Percentiles rank a stretch among this genome's conserved stretches.
Evolutionary conservation across 2,329 filamentous ascomycete species (phyloP).

Genomic region (Diaporthe sp.): DNA sequence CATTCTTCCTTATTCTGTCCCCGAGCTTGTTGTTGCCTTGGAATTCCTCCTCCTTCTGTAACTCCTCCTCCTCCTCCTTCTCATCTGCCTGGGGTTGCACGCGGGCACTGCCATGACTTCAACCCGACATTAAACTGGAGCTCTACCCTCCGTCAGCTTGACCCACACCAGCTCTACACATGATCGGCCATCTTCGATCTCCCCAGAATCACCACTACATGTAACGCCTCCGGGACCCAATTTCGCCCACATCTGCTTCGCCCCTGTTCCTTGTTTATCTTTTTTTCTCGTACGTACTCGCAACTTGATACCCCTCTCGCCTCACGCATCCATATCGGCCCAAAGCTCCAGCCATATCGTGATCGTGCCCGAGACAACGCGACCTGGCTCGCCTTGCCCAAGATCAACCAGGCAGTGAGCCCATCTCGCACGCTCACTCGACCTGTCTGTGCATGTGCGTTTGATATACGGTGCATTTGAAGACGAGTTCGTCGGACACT

Average conservation of each 20-base stretch:
- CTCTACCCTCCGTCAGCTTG: constrained; percentile 20
- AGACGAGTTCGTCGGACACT: not conserved
- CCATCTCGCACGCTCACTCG: not conserved
- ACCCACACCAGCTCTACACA: constrained; percentile 30
- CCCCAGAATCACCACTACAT: constrained; percentile 18
- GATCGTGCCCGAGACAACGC: constrained; percentile 16
- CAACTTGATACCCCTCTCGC: constrained; percentile 11
- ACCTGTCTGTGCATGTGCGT: not conserved
- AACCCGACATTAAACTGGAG: constrained; percentile 3
- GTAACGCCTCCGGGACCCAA: constrained; percentile 12
- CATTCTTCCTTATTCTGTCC: not conserved
- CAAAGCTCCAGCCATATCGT: not conserved
- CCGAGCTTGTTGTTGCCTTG: not conserved
- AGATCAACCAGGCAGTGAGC: not conserved
- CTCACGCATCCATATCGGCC: not conserved
- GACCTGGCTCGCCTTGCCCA: constrained; percentile 9
- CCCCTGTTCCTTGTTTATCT: constrained; percentile 28
- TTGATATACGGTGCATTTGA: not conserved
- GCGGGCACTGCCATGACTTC: constrained; percentile 12
- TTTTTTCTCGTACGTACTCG: constrained; percentile 16
- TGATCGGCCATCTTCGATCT: not conserved
- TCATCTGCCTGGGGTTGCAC: not conserved
- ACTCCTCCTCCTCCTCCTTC: not conserved
- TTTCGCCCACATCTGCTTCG: constrained; percentile 9
- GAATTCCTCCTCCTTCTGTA: not conserved